Conservation (phyloP, 2,329 filamentous ascomycete genomes). For the Paraconiothyrium brasiliense region DNA sequence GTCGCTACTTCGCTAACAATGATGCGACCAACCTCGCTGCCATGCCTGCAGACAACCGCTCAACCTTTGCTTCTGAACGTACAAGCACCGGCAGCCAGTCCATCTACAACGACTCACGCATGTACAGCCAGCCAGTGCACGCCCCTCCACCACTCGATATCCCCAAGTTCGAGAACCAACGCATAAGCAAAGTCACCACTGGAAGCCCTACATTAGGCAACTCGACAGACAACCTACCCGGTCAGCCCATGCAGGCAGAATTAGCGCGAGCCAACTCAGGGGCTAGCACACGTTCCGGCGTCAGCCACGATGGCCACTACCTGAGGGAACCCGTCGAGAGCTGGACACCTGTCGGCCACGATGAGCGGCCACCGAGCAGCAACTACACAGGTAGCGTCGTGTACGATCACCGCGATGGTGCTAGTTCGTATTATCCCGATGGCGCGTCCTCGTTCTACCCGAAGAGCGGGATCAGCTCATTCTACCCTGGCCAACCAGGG, state of each 20-base stretch:
- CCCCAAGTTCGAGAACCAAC: conserved; percentile 64
- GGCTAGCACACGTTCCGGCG: conserved; percentile 44
- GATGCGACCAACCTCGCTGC: conserved; percentile 65
- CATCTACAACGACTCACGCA: conserved; percentile 61
- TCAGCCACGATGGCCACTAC: conserved; percentile 45
- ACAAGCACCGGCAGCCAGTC: conserved; percentile 51
- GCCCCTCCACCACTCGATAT: conserved; percentile 72
- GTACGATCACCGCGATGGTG: conserved; percentile 61
- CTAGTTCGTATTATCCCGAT: conserved; percentile 57
- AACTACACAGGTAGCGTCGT: conserved; percentile 55
- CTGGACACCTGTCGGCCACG: conserved; percentile 48
- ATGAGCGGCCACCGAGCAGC: conserved; percentile 53
- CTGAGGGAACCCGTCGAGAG: conserved; percentile 41
- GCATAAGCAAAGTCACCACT: conserved; percentile 72
- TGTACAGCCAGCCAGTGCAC: conserved; percentile 72
- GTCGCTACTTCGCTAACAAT: conserved; percentile 79
- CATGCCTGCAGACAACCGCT: conserved; percentile 64
- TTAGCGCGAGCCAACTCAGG: conserved; percentile 49
- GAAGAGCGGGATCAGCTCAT: conserved; percentile 66
- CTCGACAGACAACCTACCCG: conserved; percentile 56
- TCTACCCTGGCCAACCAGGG: conserved; percentile 54
- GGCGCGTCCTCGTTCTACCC: conserved; percentile 47
- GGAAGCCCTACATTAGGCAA: conserved; percentile 75
- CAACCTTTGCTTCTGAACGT: conserved; percentile 50
- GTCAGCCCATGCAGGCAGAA: conserved; percentile 50